phyloP scores from a whole-genome alignment of 768 basidiomycete genomes.

The Tylopilus cervinicoccineus region DNA sequence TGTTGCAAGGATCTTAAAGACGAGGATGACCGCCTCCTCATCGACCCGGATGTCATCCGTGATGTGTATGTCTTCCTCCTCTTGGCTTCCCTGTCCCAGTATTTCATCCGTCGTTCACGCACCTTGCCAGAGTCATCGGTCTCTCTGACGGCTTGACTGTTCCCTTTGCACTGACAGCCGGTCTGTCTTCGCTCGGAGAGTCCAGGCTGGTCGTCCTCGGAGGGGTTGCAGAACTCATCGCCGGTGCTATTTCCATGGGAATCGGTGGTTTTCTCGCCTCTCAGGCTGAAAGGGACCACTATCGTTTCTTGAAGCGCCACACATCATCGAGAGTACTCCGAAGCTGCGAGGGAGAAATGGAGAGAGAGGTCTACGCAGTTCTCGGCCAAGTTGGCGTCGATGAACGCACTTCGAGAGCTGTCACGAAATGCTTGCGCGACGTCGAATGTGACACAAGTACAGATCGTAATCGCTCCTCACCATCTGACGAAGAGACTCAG shows the following conservation, averaged over 20 bases:
- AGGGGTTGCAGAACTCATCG: conserved; percentile 93
- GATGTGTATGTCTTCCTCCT: conserved; percentile 59
- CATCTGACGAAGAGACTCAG: conserved; percentile 52
- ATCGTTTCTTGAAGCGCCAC: conserved; percentile 70
- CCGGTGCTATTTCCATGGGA: conserved; percentile 97
- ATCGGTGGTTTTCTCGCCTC: conserved; percentile 97
- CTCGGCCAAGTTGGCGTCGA: conserved; percentile 90
- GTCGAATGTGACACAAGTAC: conserved; percentile 48
- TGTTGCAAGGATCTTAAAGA: conserved; percentile 88
- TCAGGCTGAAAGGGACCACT: conserved; percentile 95
- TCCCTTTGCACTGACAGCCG: conserved; percentile 88
- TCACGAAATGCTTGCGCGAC: conserved; percentile 71
- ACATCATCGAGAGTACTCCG: conserved; percentile 81
- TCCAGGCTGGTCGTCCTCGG: conserved; percentile 91
- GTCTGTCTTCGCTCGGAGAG: conserved; percentile 83
- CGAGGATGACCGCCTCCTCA: conserved; percentile 72
- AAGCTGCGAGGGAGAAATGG: conserved; percentile 93
- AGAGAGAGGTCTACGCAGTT: conserved; percentile 87
- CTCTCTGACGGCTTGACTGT: conserved; percentile 88
- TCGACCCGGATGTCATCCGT: conserved; percentile 84
- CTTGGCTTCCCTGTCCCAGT: neutral
- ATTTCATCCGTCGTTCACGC: neutral
- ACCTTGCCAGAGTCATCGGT: conserved; percentile 67
- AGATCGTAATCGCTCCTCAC: conserved; percentile 12
- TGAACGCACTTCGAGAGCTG: conserved; percentile 69